Evolutionary conservation across 208 protist species (phyloP).

Genomic region (Acanthamoeba healyi): DNA sequence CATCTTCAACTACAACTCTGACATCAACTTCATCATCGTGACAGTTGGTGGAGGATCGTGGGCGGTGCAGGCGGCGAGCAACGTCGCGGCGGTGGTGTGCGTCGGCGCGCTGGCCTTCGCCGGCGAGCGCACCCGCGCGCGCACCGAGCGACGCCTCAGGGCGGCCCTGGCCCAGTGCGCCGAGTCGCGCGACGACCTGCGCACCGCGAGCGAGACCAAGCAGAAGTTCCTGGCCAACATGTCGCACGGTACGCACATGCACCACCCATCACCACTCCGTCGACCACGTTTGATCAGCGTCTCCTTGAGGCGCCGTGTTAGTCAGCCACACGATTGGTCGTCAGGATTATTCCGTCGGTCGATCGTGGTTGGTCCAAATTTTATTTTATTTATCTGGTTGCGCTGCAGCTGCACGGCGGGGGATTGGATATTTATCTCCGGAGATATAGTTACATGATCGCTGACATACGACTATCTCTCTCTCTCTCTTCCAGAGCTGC

Average conservation of each 20-base stretch:
- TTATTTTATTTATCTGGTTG: background rate
- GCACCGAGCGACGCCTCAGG: background rate
- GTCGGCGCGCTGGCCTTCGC: background rate
- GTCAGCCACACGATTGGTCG: no score
- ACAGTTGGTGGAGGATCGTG: no score
- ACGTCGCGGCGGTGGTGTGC: background rate
- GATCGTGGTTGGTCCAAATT: no score
- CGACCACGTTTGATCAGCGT: no score
- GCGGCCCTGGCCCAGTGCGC: background rate
- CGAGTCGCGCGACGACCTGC: background rate
- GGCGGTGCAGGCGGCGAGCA: background rate
- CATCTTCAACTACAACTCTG: background rate
- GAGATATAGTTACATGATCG: background rate
- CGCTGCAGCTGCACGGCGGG: background rate
- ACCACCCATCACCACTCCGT: background rate
- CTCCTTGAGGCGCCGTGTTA: no score
- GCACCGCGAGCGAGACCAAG: conserved; percentile 2
- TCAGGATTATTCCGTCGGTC: no score
- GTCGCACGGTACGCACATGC: background rate
- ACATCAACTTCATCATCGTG: background rate
- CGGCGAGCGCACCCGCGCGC: background rate
- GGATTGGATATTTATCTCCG: background rate
- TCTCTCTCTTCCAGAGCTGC: background rate
- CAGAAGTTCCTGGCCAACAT: conserved; percentile 61
- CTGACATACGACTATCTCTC: background rate